Evolutionary conservation across 352 stramenopile species (phyloP).

Genomic region (Halophytophthora polymorphica): DNA sequence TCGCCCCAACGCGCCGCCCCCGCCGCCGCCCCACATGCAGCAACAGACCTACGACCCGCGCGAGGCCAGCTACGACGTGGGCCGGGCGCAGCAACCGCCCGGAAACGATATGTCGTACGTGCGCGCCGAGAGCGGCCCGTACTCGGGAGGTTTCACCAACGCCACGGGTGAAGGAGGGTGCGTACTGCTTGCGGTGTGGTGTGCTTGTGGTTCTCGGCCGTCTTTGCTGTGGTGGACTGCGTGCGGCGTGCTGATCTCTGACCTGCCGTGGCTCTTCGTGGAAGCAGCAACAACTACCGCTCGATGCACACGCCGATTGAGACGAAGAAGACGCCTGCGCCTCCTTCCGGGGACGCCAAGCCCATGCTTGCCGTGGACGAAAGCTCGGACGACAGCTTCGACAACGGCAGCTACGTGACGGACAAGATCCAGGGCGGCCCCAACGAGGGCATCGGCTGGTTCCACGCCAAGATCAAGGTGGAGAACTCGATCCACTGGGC

Average conservation of each 20-base stretch:
- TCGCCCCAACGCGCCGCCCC: slow-evolving; percentile 20
- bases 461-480: slow-evolving; percentile 85
- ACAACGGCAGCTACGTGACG: slow-evolving; percentile 64
- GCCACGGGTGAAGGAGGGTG: slow-evolving; percentile 30
- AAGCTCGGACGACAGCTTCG: slow-evolving; percentile 73
- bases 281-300: slow-evolving; percentile 40
- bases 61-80: slow-evolving; percentile 14
- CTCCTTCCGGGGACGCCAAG: slow-evolving; percentile 16
- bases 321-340: slow-evolving; percentile 27
- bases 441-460: slow-evolving; percentile 74
- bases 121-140: slow-evolving; percentile 23
- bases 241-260: not conserved
- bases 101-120: slow-evolving; percentile 18
- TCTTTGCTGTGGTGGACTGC: not conserved
- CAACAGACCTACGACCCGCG: slow-evolving; percentile 13
- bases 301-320: slow-evolving; percentile 57
- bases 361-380: slow-evolving; percentile 54
- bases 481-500: slow-evolving; percentile 82
- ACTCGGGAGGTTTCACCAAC: slow-evolving; percentile 19
- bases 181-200: not conserved
- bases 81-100: slow-evolving; percentile 11
- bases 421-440: slow-evolving; percentile 49
- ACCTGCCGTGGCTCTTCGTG: slow-evolving; percentile 4
- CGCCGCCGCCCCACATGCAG: slow-evolving; percentile 6
- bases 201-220: not conserved